A percentile compares a stretch with the other conserved stretches of the same genome.
Conservation (phyloP, 2,329 filamentous ascomycete species). For the Huntiella abstrusa region DNA sequence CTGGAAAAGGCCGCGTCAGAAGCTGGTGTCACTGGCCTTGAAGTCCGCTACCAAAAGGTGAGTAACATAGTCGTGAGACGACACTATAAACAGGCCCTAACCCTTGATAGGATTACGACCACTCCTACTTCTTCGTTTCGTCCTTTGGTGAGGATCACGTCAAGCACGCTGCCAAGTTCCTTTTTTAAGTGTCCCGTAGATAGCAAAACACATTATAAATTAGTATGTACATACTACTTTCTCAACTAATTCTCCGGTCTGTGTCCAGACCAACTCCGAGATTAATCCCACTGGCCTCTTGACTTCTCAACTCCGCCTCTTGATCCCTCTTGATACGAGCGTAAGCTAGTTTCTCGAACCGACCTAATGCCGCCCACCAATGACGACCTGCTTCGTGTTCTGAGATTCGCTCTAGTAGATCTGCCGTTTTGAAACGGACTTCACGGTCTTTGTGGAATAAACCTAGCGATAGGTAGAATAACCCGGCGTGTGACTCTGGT, state of each 20-base stretch:
- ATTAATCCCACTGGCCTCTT: constrained; percentile 23
- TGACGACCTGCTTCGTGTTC: constrained; percentile 82
- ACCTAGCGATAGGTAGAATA: constrained; percentile 82
- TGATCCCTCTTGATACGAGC: constrained; percentile 54
- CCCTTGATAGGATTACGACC: constrained; percentile 58
- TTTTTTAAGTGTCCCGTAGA: constrained; percentile 21
- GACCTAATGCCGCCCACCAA: constrained; percentile 73
- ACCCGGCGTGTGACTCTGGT: constrained; percentile 66
- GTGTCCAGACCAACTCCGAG: constrained; percentile 17
- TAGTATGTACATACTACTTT: not conserved
- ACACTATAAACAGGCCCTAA: not conserved
- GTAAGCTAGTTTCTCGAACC: constrained; percentile 77
- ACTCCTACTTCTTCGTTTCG: constrained; percentile 94
- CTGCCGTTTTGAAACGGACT: constrained; percentile 59
- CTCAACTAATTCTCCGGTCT: constrained; percentile 30
- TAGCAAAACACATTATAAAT: not conserved
- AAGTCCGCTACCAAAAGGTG: constrained; percentile 64
- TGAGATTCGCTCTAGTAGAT: constrained; percentile 62
- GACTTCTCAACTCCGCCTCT: constrained; percentile 31
- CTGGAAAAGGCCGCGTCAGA: constrained; percentile 63
- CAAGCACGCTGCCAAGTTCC: constrained; percentile 73
- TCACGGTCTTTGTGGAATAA: constrained; percentile 76
- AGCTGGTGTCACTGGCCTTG: constrained; percentile 52
- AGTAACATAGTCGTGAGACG: constrained; percentile 14
- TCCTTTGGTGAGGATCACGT: constrained; percentile 81